Evolutionary conservation across 2,329 filamentous ascomycete genomes (phyloP), one percentile per base, ranked within the genome.

Genomic region (Penicillium sp.): DNA sequence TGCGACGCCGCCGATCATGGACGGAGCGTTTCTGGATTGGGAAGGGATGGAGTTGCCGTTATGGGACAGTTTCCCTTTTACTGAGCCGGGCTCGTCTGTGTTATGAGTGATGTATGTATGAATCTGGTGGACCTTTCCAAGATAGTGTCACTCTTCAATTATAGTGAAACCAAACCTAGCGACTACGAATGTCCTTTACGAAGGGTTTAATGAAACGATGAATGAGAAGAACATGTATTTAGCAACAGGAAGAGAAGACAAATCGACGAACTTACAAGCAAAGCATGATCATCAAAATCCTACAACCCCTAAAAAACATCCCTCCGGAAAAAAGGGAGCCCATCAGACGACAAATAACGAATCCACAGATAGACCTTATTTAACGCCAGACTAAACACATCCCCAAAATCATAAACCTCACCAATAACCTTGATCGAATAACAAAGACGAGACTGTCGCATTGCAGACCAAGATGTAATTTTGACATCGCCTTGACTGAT

Each of bases 1-100:
- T 37, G 58, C 61, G 37, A 71, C 37, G 26, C 70, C 58, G 17
- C 64, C 55, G 50, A 65, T 44, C 8, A 56, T 69, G 4, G 67
- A 68, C 37, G 64, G 66, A 9, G 24, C 58, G 2, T 69, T 73
- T 15, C 38, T 71, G 19, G 70, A 71, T 13, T 74, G 74, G 72
- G 73, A 75, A 57, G 73, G 74, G 1, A 73, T 77, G 72, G 71
- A 76, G 53, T 58, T 76, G 33, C 70, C 73, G 1, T 42, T 75
- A 6, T 77, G 75, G 75, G 75, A 77, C 62, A 75, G 73, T 61
- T 76, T 77, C 38, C 75, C 75, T 2, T 77, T 76, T 50, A 70
- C 69, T 3, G 72, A 71, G 40, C 63, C 65, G 19, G 65, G 61
- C 9, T 64, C 66, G 5, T 58, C 59, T 26, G 62, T 63, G 13